These are phyloP conservation scores for Lentinus tigrinus DNA, from an alignment of 768 basidiomycete species.

Conservation along the genomic window DNA sequence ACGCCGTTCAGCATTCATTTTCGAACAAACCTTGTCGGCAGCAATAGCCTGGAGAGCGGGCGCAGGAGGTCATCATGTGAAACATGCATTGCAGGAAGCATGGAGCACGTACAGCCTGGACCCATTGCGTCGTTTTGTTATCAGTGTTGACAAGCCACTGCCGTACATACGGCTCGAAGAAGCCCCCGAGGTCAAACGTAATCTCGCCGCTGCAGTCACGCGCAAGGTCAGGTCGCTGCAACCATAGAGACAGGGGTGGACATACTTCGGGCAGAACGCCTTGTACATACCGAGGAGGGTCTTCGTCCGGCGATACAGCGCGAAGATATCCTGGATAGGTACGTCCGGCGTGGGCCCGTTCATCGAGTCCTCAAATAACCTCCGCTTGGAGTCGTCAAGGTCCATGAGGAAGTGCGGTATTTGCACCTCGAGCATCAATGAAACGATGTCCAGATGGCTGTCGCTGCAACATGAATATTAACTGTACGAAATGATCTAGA, in stretches of 20 bases:
- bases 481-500: no score
- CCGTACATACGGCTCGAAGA: conserved; percentile 86
- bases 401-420: conserved; percentile 69
- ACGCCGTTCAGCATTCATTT: not conserved
- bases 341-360: conserved; percentile 86
- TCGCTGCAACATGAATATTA: not conserved
- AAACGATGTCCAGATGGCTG: conserved; percentile 74
- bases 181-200: conserved; percentile 67
- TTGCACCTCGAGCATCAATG: conserved; percentile 65
- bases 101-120: conserved; percentile 67
- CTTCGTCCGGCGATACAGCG: conserved; percentile 77
- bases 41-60: conserved; percentile 60
- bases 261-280: conserved; percentile 80
- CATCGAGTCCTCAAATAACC: conserved; percentile 78
- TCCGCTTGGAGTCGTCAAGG: conserved; percentile 66
- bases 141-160: conserved; percentile 91
- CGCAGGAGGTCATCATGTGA: not conserved
- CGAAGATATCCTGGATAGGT: conserved; percentile 87
- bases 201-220: conserved; percentile 44
- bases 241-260: conserved; percentile 13
- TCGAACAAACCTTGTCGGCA: conserved; percentile 65
- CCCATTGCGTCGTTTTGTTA: conserved; percentile 91
- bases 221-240: not conserved
- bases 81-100: not conserved
- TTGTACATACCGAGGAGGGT: conserved; percentile 75